These are phyloP conservation scores for Plasmodium chabaudi DNA, from an alignment of 169 alveolate genomes.

Conservation along the genomic window DNA sequence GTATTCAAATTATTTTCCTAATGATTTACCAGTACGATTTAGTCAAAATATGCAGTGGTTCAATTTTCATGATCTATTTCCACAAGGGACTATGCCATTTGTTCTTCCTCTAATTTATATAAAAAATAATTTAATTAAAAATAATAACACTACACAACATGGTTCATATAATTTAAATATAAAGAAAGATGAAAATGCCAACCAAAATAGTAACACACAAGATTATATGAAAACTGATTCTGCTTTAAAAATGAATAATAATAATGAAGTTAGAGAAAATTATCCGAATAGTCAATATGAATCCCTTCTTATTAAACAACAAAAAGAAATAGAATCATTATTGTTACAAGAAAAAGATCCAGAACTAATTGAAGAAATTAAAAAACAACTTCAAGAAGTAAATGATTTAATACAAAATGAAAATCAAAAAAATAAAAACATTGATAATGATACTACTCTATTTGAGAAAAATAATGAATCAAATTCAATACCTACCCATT, in stretches of 20 bases:
- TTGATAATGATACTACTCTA: not conserved
- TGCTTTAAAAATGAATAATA: not conserved
- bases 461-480: not conserved
- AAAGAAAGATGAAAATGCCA: no score
- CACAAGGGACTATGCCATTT: constrained; percentile 79
- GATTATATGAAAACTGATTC: not conserved
- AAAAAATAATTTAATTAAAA: constrained; percentile 13
- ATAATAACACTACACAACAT: not conserved
- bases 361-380: constrained; percentile 1
- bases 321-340: not conserved
- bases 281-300: not conserved
- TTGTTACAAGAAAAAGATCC: not conserved
- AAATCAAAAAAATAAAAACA: not conserved
- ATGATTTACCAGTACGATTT: constrained; percentile 81
- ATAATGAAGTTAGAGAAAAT: not conserved
- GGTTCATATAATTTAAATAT: not conserved
- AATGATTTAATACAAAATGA: constrained; percentile 3
- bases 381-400: constrained; percentile 2
- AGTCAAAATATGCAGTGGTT: constrained; percentile 84
- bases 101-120: constrained; percentile 69
- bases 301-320: not conserved
- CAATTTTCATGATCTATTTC: constrained; percentile 82
- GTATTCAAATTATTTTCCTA: constrained; percentile 82
- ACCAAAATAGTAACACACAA: not conserved
- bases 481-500: no score